phyloP scores from a whole-genome alignment of 1,284 basidiomycete species.

The Ceratobasidium sp. region DNA sequence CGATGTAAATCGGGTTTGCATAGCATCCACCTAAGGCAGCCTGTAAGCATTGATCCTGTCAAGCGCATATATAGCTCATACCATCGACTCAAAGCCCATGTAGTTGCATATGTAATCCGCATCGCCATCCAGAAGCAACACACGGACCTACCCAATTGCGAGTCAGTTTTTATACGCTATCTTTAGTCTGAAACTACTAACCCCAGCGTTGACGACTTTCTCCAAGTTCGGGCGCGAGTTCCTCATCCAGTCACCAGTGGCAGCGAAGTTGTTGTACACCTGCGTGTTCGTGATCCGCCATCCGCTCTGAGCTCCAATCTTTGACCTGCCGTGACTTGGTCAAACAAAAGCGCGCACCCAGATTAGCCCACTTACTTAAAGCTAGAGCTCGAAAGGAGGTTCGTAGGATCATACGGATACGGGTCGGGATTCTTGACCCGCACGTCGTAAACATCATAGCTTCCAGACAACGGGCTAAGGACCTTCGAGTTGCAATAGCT shows the following conservation, averaged over 20 bases:
- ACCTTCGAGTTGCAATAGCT: conserved; percentile 69
- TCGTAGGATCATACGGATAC: conserved; percentile 67
- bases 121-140: conserved; percentile 11
- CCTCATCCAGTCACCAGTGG: conserved; percentile 75
- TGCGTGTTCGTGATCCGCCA: conserved; percentile 57
- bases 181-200: conserved; percentile 60
- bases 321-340: conserved; percentile 49
- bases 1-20: conserved; percentile 59
- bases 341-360: background rate
- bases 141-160: background rate
- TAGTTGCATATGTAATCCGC: conserved; percentile 47
- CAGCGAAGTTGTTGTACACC: conserved; percentile 63
- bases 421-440: conserved; percentile 61
- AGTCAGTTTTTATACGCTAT: too few relatives aligned
- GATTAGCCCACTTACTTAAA: conserved; percentile 2
- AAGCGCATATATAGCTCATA: conserved; percentile 50
- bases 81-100: conserved; percentile 72
- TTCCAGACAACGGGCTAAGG: conserved; percentile 64
- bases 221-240: conserved; percentile 69
- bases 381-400: conserved; percentile 23
- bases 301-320: conserved; percentile 65
- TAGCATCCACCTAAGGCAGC: conserved; percentile 53
- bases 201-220: conserved; percentile 62
- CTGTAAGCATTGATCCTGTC: conserved; percentile 33
- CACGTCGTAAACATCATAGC: conserved; percentile 68